phyloP scores from a whole-genome alignment of 768 basidiomycete species.

The Cystofilobasidium bisporidii region DNA sequence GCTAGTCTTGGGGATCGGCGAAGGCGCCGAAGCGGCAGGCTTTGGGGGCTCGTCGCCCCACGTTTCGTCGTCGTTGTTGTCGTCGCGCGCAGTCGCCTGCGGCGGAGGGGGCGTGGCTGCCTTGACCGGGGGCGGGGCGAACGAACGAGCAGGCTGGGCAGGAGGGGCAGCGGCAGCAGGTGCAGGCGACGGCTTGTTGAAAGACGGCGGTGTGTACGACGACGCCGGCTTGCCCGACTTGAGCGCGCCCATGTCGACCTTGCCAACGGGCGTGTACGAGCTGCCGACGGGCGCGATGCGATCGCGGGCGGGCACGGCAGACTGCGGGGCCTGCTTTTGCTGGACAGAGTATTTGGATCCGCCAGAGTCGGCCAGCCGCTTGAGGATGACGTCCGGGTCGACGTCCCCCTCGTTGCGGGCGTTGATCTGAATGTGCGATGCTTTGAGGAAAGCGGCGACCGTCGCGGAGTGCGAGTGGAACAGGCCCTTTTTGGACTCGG shows the following conservation, averaged over 20 bases:
- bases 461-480: slow-evolving; percentile 79
- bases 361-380: slow-evolving; percentile 74
- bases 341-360: slow-evolving; percentile 84
- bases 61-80: slow-evolving; percentile 25
- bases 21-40: background rate
- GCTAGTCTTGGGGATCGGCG: background rate
- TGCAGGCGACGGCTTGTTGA: slow-evolving; percentile 43
- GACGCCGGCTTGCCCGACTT: slow-evolving; percentile 12
- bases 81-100: background rate
- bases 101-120: slow-evolving; percentile 19
- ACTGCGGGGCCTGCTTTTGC: slow-evolving; percentile 49
- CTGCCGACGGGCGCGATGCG: slow-evolving; percentile 57
- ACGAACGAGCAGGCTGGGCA: slow-evolving; percentile 35
- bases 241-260: slow-evolving; percentile 33
- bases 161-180: slow-evolving; percentile 47
- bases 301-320: slow-evolving; percentile 52
- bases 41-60: slow-evolving; percentile 29
- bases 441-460: slow-evolving; percentile 68
- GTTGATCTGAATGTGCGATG: slow-evolving; percentile 73
- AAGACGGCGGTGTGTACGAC: slow-evolving; percentile 9
- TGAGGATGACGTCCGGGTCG: slow-evolving; percentile 66
- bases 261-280: slow-evolving; percentile 36
- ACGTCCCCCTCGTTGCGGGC: slow-evolving; percentile 82
- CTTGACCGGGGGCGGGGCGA: background rate
- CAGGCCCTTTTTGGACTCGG: slow-evolving; percentile 79